Conservation (phyloP, 2,329 filamentous ascomycete genomes). For the Ceratocystis destructans region DNA sequence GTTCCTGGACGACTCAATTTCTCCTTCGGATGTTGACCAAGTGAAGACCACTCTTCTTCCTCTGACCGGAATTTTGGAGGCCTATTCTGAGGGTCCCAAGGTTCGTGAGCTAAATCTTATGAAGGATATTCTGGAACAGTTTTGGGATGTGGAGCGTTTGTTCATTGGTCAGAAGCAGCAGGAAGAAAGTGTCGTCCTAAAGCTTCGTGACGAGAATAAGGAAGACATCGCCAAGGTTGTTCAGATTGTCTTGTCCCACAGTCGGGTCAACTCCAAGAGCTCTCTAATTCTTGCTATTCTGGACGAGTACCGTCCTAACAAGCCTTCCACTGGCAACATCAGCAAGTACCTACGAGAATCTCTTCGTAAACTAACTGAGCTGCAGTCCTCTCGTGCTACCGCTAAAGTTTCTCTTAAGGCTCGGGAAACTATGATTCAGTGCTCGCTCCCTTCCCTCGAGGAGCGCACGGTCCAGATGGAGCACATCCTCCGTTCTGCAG, state of each 20-base stretch:
- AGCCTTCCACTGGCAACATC: conserved; percentile 75
- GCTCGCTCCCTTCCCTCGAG: conserved; percentile 86
- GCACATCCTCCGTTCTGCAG: conserved; percentile 89
- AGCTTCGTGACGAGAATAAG: conserved; percentile 90
- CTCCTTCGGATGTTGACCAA: conserved; percentile 55
- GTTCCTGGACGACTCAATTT: conserved; percentile 78
- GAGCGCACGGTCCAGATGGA: conserved; percentile 96
- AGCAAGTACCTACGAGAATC: conserved; percentile 73
- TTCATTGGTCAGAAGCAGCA: conserved; percentile 76
- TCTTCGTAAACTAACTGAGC: conserved; percentile 75
- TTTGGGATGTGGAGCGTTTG: conserved; percentile 69
- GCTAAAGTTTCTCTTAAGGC: conserved; percentile 97
- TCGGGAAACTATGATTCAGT: conserved; percentile 93
- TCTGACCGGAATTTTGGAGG: conserved; percentile 60
- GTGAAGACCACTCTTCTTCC: conserved; percentile 62
- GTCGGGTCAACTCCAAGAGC: conserved; percentile 84
- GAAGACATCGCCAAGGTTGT: conserved; percentile 78
- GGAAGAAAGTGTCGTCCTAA: conserved; percentile 86
- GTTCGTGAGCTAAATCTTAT: conserved; percentile 78
- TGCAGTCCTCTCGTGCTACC: conserved; percentile 65
- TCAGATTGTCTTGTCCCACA: conserved; percentile 83
- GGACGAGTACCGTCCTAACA: conserved; percentile 90
- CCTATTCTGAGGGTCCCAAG: conserved; percentile 80
- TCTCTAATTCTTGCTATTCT: conserved; percentile 82
- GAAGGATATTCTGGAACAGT: conserved; percentile 62